Conservation (phyloP, 176 grass and related monocot genomes). For the Phragmites australis region DNA sequence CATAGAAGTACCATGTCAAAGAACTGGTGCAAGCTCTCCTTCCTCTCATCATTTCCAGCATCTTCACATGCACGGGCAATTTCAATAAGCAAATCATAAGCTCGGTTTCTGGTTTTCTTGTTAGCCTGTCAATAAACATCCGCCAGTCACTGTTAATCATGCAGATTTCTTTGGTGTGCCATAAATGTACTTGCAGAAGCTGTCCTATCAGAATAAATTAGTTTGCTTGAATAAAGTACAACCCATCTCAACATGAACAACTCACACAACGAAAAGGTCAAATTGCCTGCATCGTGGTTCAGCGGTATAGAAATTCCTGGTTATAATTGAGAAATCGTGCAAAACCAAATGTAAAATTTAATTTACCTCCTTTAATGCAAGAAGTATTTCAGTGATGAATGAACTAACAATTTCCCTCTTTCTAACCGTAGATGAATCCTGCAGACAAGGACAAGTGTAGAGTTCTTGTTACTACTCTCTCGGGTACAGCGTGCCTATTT, state of each 20-base stretch:
- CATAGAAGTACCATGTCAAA: slow-evolving; percentile 79
- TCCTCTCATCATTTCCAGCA: slow-evolving; percentile 54
- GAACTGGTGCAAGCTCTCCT: slow-evolving; percentile 72
- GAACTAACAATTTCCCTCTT: slow-evolving; percentile 79
- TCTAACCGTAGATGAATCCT: slow-evolving; percentile 75
- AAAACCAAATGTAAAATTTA: slow-evolving; percentile 9
- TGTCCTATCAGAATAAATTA: slow-evolving; percentile 18
- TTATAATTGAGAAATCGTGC: slow-evolving; percentile 2
- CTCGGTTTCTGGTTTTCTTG: slow-evolving; percentile 90
- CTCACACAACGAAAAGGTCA: not conserved
- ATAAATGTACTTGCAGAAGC: slow-evolving; percentile 8
- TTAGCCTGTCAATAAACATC: slow-evolving; percentile 73
- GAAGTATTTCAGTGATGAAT: slow-evolving; percentile 91
- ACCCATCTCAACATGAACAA: slow-evolving; percentile 5
- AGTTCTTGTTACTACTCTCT: slow-evolving; percentile 7
- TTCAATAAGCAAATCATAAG: slow-evolving; percentile 93
- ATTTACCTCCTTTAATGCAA: slow-evolving; percentile 87
- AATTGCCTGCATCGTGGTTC: not conserved
- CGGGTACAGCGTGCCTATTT: not conserved
- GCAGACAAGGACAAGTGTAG: slow-evolving; percentile 34
- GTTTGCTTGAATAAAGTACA: not conserved
- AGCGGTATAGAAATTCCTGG: not conserved
- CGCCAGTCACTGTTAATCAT: slow-evolving; percentile 28
- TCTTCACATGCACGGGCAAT: slow-evolving; percentile 83
- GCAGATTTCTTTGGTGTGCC: not conserved